Percentiles rank a stretch among this genome's conserved stretches.
phyloP scores from a whole-genome alignment of 176 grass and related monocot species.

The Bolboschoenus planiculmis region DNA sequence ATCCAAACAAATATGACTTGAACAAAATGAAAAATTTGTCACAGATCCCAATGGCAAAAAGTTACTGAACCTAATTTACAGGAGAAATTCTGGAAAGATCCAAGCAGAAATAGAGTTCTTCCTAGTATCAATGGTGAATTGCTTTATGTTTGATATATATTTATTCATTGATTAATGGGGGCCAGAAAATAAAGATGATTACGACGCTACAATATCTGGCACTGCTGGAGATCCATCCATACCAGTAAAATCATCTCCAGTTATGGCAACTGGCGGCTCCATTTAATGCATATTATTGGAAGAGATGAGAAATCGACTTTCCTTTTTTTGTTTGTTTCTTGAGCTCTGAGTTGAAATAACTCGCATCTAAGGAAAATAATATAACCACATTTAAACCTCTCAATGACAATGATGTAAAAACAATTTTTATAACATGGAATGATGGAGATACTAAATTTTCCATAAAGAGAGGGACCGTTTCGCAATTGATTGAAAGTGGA shows the following conservation, averaged over 20 bases:
- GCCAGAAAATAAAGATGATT: neutral
- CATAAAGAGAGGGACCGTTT: too few relatives aligned
- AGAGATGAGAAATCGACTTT: too few relatives aligned
- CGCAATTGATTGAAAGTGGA: too few relatives aligned
- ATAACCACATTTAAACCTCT: too few relatives aligned
- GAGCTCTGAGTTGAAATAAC: too few relatives aligned
- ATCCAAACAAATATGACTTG: too few relatives aligned
- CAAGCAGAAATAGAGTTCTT: neutral
- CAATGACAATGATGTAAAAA: too few relatives aligned
- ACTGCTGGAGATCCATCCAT: neutral
- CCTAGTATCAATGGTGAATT: neutral
- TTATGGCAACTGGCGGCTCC: neutral
- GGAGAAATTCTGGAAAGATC: neutral
- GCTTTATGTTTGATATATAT: neutral
- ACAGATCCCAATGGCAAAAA: neutral
- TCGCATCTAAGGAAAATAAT: too few relatives aligned
- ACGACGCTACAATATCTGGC: neutral
- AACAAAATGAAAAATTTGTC: neutral
- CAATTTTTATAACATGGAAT: too few relatives aligned
- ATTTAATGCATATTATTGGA: neutral
- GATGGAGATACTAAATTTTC: too few relatives aligned
- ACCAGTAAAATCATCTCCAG: neutral
- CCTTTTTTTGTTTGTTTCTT: too few relatives aligned
- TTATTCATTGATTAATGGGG: neutral
- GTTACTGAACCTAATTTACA: neutral